Evolutionary conservation across 495 filamentous ascomycete genomes (phyloP), one percentile per base, ranked within the genome.

Genomic region (Xylaria longipes): DNA sequence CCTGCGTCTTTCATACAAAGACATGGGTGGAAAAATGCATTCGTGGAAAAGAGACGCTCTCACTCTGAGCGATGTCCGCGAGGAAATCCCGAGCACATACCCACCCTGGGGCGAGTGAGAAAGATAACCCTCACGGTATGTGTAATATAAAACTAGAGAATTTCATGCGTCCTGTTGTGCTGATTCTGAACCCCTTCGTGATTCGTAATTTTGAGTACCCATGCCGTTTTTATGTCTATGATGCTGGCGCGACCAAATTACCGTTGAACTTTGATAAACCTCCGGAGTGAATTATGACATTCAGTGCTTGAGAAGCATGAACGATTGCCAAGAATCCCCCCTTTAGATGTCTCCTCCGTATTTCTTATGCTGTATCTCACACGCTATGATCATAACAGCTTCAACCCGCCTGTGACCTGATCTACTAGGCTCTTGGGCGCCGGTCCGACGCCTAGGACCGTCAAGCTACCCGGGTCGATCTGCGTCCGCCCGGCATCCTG

Each of bases 401-500:
- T 98, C 84, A 99, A 83, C 70, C 89, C 84, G 5, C 96, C 94
- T 6, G 96, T 97, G 62, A 99, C 92, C 73, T 89, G 79, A 82
- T 99, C 92, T 22, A 99, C 89, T 62, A 95, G 82, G 73, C 91
- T 92, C 87, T 93, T 95, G 25, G 95, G 97, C 8, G 91, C 96
- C 46, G 97, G 90, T 1, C 93, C 93, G 71, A 99, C 87, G 5
- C 97, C 96, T 48, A 98, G 84, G 41, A 98, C 96, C 5, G 96
- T 99, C 76, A 91, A 86, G 77, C 92, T 97, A 22, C 97, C 95
- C 52, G 89, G 88, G n/a, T 91, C 95, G 82, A 99, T 97, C 89
- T 98, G 97, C 39, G 96, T 99, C 68, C 96, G 87, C 33, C 96
- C 96, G n/a, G 96, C 96, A 86, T 99, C 96, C 75, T 92, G 89